phyloP scores from a whole-genome alignment of 768 basidiomycete genomes.

The Sarcodon aspratus region DNA sequence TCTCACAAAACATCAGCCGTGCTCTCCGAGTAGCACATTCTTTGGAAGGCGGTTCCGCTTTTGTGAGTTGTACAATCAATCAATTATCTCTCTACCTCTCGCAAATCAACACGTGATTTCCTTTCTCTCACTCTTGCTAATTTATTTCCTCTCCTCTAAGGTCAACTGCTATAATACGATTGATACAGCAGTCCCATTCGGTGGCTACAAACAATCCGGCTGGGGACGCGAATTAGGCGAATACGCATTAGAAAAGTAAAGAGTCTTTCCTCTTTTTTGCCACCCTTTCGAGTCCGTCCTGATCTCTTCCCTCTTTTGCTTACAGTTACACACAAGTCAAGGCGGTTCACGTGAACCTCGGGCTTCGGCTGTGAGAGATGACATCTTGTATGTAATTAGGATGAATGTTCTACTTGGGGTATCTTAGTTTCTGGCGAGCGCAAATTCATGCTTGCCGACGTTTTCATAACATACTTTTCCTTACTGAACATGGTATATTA shows the following conservation, averaged over 20 bases:
- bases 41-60: constrained; percentile 31
- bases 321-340: constrained; percentile 2
- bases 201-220: constrained; percentile 61
- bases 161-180: constrained; percentile 27
- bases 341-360: neutral
- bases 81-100: too few relatives aligned
- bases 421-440: too few relatives aligned
- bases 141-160: constrained; percentile 23
- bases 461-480: too few relatives aligned
- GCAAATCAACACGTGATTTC: too few relatives aligned
- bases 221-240: constrained; percentile 58
- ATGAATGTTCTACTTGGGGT: too few relatives aligned
- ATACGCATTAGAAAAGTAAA: constrained; percentile 43
- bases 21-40: constrained; percentile 61
- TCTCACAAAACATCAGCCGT: constrained; percentile 67
- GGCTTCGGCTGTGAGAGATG: too few relatives aligned
- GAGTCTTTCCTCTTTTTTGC: constrained; percentile 5
- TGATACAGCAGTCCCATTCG: constrained; percentile 43
- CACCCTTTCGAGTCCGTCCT: neutral
- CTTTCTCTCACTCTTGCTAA: too few relatives aligned
- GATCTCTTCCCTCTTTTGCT: neutral
- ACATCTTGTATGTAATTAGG: too few relatives aligned
- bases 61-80: too few relatives aligned
- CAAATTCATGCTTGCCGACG: too few relatives aligned
- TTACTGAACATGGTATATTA: too few relatives aligned